These are phyloP conservation scores for Arthrobotrys musiformis DNA, from an alignment of 2,329 filamentous ascomycete species.

Conservation along the genomic window DNA sequence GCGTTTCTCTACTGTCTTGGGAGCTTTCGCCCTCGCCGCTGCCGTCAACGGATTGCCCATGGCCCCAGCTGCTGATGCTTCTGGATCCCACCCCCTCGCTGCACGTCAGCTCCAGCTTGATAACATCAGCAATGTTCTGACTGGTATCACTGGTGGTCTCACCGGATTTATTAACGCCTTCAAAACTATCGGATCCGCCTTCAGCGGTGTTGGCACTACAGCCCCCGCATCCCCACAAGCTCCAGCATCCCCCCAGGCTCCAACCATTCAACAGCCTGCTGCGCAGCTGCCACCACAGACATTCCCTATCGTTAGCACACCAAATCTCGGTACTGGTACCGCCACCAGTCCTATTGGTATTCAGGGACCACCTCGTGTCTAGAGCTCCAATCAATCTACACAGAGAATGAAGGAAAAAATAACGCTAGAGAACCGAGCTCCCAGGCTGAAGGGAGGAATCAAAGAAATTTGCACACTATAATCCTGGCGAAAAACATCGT, in stretches of 20 bases:
- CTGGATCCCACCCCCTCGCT: background rate
- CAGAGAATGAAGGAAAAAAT: too few relatives aligned
- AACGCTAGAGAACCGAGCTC: too few relatives aligned
- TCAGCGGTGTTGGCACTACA: background rate
- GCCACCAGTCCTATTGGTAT: background rate
- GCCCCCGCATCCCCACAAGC: background rate
- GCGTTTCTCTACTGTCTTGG: conserved; percentile 16
- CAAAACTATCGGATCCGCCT: background rate
- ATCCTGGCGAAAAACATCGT: background rate
- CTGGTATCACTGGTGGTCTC: background rate
- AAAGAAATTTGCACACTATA: too few relatives aligned
- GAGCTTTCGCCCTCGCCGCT: background rate
- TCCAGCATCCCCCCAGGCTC: background rate
- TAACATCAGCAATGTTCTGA: background rate
- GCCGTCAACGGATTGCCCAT: conserved; percentile 10
- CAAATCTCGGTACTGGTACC: background rate
- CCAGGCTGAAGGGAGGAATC: too few relatives aligned
- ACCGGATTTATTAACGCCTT: background rate
- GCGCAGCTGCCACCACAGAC: conserved; percentile 7
- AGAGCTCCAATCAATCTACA: background rate
- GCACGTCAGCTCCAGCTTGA: background rate
- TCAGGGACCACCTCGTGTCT: background rate
- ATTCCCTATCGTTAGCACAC: background rate
- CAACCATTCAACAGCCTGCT: background rate
- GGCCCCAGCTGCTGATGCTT: background rate